phyloP scores from a whole-genome alignment of 768 basidiomycete species.

The Lenzites betulinus region DNA sequence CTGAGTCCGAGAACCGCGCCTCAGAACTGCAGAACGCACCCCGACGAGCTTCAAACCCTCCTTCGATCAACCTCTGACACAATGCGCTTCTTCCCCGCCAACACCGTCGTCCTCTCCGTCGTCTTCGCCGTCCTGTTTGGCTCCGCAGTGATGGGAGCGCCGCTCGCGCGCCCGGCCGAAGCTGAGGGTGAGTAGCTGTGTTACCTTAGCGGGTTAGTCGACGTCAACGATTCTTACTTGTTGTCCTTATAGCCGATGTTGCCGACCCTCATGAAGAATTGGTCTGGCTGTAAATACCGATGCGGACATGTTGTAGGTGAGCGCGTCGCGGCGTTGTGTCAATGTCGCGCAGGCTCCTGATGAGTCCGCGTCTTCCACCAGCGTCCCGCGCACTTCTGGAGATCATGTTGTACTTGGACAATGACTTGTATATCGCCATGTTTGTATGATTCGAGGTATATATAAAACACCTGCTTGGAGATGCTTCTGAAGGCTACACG shows the following conservation, averaged over 20 bases:
- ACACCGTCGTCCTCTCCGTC: background rate
- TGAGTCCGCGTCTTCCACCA: too few species aligned
- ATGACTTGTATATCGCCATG: too few species aligned
- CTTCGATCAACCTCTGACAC: background rate
- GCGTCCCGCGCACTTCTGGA: too few species aligned
- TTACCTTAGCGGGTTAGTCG: background rate
- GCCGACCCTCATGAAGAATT: background rate
- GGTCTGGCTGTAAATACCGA: background rate
- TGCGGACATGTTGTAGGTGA: background rate
- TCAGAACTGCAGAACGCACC: too few species aligned
- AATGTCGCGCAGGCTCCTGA: too few species aligned
- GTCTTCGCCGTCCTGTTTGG: background rate
- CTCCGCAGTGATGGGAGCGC: background rate
- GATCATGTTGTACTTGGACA: too few species aligned
- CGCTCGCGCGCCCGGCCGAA: background rate
- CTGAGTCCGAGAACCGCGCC: too few species aligned
- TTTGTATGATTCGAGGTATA: too few species aligned
- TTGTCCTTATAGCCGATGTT: background rate
- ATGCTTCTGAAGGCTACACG: too few species aligned
- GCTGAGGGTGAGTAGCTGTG: background rate
- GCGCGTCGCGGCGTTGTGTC: too few species aligned
- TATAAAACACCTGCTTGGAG: too few species aligned
- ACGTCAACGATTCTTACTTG: background rate
- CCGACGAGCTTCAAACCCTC: too few species aligned
- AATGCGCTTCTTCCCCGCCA: background rate